phyloP scores from a whole-genome alignment of 768 basidiomycete species.

The Sarcomyxa edulis region DNA sequence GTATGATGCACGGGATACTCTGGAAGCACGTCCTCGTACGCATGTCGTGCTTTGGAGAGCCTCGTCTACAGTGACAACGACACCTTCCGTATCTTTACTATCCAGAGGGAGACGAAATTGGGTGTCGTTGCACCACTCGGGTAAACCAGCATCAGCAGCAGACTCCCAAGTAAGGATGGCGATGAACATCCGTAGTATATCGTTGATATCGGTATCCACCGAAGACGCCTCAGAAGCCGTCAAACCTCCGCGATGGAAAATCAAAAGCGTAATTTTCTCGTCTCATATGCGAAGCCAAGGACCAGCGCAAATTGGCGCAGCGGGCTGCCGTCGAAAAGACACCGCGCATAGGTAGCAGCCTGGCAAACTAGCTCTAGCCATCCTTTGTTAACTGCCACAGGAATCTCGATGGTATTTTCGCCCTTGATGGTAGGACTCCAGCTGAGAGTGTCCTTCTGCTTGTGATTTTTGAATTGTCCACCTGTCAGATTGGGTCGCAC shows the following conservation, averaged over 20 bases:
- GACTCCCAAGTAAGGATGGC: conserved; percentile 9
- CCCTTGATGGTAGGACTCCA: too few species aligned
- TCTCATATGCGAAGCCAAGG: conserved; percentile 6
- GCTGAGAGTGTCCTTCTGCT: too few species aligned
- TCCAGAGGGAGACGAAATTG: conserved; percentile 1
- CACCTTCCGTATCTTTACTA: not conserved
- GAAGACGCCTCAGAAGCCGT: conserved; percentile 4
- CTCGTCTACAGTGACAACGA: not conserved
- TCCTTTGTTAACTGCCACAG: conserved; percentile 10
- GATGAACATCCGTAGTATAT: conserved; percentile 4
- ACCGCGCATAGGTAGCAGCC: conserved; percentile 10
- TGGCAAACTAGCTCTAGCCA: conserved; percentile 9
- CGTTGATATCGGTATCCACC: not conserved
- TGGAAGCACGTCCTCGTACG: not conserved
- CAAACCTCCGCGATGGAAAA: conserved; percentile 12
- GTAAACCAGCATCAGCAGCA: conserved; percentile 8
- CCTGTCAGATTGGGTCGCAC: too few species aligned
- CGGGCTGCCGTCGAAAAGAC: conserved; percentile 6
- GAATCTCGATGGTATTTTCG: too few species aligned
- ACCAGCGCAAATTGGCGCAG: conserved; percentile 10
- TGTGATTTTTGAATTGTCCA: too few species aligned
- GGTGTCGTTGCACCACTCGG: conserved; percentile 5
- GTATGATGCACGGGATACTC: too few species aligned
- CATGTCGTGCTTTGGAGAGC: not conserved
- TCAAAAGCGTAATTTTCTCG: conserved; percentile 6